phyloP scores from a whole-genome alignment of 2,329 filamentous ascomycete species.

The Ceratocystis albifundus region DNA sequence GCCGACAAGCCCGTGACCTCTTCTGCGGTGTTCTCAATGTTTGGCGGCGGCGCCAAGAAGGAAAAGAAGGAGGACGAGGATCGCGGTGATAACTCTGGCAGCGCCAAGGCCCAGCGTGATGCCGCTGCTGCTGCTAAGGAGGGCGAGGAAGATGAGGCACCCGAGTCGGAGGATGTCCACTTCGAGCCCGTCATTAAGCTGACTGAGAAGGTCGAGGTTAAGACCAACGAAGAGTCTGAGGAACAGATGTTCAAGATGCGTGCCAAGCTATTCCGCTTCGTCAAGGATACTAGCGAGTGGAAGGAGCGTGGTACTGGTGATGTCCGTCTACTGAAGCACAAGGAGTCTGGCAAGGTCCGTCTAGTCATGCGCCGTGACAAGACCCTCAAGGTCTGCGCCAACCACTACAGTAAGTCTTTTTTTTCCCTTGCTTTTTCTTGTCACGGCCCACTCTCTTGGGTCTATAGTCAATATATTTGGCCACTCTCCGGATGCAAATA shows the following conservation, averaged over 20 bases:
- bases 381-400: conserved; percentile 99
- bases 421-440: not conserved
- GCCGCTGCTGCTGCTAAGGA: conserved; percentile 45
- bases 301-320: conserved; percentile 98
- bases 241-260: conserved; percentile 99
- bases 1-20: conserved; percentile 37
- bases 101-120: conserved; percentile 66
- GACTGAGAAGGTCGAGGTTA: conserved; percentile 91
- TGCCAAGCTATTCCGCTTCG: conserved; percentile 98
- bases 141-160: conserved; percentile 57
- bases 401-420: conserved; percentile 86
- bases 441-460: too few relatives aligned
- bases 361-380: conserved; percentile 98
- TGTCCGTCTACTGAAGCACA: conserved; percentile 93
- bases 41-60: conserved; percentile 93
- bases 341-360: conserved; percentile 94
- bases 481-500: not conserved
- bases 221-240: conserved; percentile 97
- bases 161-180: conserved; percentile 85
- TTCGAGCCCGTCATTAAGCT: conserved; percentile 95
- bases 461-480: too few relatives aligned
- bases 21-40: conserved; percentile 88
- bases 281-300: conserved; percentile 86
- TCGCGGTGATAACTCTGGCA: conserved; percentile 76
- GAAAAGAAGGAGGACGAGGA: conserved; percentile 82